Base-by-base conservation (phyloP, 2,329 filamentous ascomycete species). In the Trichoderma afroharzianum region DNA sequence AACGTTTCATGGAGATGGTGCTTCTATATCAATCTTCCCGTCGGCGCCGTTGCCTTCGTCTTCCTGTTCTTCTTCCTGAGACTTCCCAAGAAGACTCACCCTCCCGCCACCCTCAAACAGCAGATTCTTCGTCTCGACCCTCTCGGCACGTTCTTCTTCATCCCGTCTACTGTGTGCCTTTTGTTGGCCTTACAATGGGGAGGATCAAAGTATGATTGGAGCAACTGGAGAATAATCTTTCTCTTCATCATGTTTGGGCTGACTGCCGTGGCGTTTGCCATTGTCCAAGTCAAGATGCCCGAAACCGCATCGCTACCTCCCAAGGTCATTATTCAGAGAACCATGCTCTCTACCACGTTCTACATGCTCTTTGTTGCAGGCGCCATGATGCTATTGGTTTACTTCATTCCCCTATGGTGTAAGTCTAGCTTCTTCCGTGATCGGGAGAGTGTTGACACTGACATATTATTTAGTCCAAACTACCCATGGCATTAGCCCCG, bases 111-210 rank as follows among this genome's bases (percentile, higher is more conserved):
- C 1, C 36, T 83, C 36, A 77, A 77, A 67, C 78, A 83, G 70
- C 86, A 88, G 63, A 76, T 88, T 67, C 81, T 82, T 73, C 84
- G 86, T 0, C 82, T 90, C 63, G 88, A 91, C 71, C 88, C 87
- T 0, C 76, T 90, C 1, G 89, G 90, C 30, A 90, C 87, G 8
- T 76, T 87, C 15, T 84, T 90, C 78, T 88, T 92, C 73, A 79
- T 91, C 18, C 88, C 89, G 0, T 84, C 85, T 36, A 84, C 90
- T 50, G 82, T 90, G 15, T 88, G 85, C 73, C 85, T 91, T 47
- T 79, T 92, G 3, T 81, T 92, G 6, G 89, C 89, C 1, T 81
- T 92, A 39, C 87, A 91, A 75, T 91, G 88, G 89, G 88, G 88
- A 66, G 88, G 88, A 4, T 83, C 83, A 3, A 83, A 78, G 3